Evolutionary conservation across 192 early-diverging fungal species (phyloP).

Genomic region (Mortierella claussenii): DNA sequence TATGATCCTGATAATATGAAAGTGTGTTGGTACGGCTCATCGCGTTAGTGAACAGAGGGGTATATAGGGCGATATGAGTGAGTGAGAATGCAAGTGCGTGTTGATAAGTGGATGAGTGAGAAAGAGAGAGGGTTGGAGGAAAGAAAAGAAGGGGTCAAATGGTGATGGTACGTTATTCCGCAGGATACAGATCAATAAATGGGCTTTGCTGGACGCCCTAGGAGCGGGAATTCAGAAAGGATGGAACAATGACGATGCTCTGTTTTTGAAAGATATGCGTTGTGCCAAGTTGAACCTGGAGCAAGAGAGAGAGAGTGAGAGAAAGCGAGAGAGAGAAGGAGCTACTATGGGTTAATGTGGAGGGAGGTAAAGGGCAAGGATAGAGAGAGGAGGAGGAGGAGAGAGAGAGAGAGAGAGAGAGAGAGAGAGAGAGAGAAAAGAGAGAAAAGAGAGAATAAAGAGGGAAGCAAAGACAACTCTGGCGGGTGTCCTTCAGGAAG

Average conservation of each 20-base stretch:
- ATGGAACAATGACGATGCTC: no score
- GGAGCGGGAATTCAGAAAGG: no score
- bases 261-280: no score
- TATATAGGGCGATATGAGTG: neutral
- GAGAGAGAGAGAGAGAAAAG: neutral
- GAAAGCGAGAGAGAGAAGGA: neutral
- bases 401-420: neutral
- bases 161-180: no score
- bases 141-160: neutral
- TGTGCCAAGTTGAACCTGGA: no score
- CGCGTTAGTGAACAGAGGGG: neutral
- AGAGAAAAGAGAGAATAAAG: neutral
- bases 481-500: neutral
- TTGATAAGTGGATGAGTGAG: neutral
- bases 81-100: neutral
- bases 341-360: no score
- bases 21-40: slow-evolving; percentile 29
- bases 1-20: slow-evolving; percentile 32
- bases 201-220: no score
- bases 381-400: neutral
- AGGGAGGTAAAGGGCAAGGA: neutral
- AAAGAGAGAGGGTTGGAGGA: neutral
- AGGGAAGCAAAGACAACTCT: neutral
- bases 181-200: no score
- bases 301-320: slow-evolving; percentile 2